phyloP scores from a whole-genome alignment of 2,329 filamentous ascomycete species.

The Calycina marina region DNA sequence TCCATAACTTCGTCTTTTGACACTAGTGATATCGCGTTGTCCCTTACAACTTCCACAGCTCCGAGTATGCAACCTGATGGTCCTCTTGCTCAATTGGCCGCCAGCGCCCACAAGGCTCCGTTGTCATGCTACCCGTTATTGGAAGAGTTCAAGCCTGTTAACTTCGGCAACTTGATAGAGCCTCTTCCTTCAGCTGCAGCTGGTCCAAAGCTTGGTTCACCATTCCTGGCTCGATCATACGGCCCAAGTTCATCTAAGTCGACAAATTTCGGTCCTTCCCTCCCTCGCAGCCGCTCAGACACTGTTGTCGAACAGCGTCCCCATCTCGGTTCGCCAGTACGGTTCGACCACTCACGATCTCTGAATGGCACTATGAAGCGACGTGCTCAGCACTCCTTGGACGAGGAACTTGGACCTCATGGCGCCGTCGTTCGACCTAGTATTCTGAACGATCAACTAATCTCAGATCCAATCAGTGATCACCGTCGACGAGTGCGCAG shows the following conservation, averaged over 20 bases:
- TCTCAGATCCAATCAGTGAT: conserved; percentile 12
- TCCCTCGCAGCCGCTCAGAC: conserved; percentile 8
- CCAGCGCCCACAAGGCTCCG: conserved; percentile 9
- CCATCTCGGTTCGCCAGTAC: conserved; percentile 18
- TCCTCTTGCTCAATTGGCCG: conserved; percentile 44
- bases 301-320: conserved; percentile 3
- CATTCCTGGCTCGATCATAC: conserved; percentile 42
- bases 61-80: conserved; percentile 50
- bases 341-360: conserved; percentile 14
- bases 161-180: conserved; percentile 6
- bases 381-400: conserved; percentile 17
- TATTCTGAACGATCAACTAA: conserved; percentile 20
- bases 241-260: conserved; percentile 40
- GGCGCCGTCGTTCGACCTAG: conserved; percentile 16
- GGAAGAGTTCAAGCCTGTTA: conserved; percentile 7
- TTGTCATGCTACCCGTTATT: conserved; percentile 3
- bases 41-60: conserved; percentile 46
- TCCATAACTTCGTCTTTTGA: conserved; percentile 39
- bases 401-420: conserved; percentile 16
- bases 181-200: conserved; percentile 1
- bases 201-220: conserved; percentile 15
- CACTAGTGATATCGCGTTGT: conserved; percentile 47
- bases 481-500: conserved; percentile 19
- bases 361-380: conserved; percentile 20
- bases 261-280: conserved; percentile 7